Conservation (phyloP, 176 grass and related monocot genomes). For the Alopecurus myosuroides region DNA sequence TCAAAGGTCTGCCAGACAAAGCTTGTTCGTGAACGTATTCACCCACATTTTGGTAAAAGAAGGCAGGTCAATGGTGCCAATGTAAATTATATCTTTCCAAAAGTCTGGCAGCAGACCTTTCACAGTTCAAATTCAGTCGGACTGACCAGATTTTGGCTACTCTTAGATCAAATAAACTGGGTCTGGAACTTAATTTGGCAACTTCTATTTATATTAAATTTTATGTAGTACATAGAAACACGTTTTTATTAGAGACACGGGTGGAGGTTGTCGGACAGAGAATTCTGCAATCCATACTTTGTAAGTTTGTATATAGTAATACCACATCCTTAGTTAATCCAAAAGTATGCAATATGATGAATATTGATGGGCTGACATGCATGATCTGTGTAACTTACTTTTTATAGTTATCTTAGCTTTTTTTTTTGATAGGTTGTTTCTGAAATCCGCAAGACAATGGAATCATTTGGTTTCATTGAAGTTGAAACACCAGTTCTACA, state of each 20-base stretch:
- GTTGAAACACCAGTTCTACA: conserved; percentile 99
- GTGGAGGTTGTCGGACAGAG: neutral
- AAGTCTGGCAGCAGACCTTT: neutral
- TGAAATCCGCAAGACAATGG: conserved; percentile 94
- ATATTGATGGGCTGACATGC: neutral
- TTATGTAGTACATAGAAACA: conserved; percentile 5
- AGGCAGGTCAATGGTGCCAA: neutral
- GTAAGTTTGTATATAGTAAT: conserved; percentile 11
- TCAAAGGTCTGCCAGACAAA: neutral
- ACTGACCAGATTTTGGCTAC: neutral
- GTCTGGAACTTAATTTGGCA: neutral
- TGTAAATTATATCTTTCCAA: neutral
- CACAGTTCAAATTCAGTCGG: neutral
- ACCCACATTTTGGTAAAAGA: neutral
- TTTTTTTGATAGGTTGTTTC: conserved; percentile 65
- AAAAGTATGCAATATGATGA: conserved; percentile 1
- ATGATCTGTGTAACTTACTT: neutral
- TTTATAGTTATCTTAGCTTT: conserved; percentile 12
- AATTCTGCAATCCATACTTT: neutral
- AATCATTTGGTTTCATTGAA: conserved; percentile 97
- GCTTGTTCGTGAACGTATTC: neutral
- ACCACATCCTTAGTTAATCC: neutral
- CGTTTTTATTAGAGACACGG: neutral
- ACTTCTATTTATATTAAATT: neutral
- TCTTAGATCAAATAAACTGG: neutral